A percentile compares a stretch with the other conserved stretches of the same genome.
These are phyloP conservation scores for Amanita rimosa DNA, from an alignment of 768 basidiomycete species.

Conservation along the genomic window DNA sequence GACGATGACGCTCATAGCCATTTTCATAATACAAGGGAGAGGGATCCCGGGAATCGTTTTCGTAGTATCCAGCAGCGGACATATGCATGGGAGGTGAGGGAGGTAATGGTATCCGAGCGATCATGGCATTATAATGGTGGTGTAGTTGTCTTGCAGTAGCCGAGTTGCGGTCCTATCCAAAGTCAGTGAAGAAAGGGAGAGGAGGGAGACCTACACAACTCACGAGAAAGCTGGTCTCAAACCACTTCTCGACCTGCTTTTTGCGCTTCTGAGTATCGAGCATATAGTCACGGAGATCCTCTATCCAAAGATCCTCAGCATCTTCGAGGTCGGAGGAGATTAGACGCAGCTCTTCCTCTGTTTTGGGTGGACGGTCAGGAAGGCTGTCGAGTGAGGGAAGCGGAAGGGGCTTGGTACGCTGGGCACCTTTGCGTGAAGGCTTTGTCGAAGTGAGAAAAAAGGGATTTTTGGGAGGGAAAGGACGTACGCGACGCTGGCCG, in stretches of 20 bases:
- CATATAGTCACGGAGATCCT: conserved; percentile 58
- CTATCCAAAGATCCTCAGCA: conserved; percentile 66
- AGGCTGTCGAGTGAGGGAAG: conserved; percentile 6
- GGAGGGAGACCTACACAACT: conserved; percentile 13
- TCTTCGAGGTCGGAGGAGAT: conserved; percentile 76
- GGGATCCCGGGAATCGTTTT: conserved; percentile 7
- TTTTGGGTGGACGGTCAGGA: conserved; percentile 17
- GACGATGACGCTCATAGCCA: conserved; percentile 3
- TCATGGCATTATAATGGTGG: conserved; percentile 41
- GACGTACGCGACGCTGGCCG: conserved; percentile 44
- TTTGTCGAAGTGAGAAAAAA: conserved; percentile 7
- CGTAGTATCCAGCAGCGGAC: conserved; percentile 16
- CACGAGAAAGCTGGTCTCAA: conserved; percentile 57
- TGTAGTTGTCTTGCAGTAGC: conserved; percentile 48
- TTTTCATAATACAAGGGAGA: conserved; percentile 4
- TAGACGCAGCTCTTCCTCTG: conserved; percentile 32
- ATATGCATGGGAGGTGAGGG: conserved; percentile 16
- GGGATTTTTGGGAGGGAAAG: conserved; percentile 1
- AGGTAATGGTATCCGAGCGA: conserved; percentile 32
- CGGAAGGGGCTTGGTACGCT: conserved; percentile 21
- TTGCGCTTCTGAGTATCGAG: conserved; percentile 64
- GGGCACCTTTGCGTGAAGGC: conserved; percentile 32
- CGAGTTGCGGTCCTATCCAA: conserved; percentile 57
- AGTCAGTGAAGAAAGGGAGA: not conserved
- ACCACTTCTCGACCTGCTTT: conserved; percentile 64